phyloP scores from a whole-genome alignment of 805 yeast species.

The Komagataella kurtzmanii region DNA sequence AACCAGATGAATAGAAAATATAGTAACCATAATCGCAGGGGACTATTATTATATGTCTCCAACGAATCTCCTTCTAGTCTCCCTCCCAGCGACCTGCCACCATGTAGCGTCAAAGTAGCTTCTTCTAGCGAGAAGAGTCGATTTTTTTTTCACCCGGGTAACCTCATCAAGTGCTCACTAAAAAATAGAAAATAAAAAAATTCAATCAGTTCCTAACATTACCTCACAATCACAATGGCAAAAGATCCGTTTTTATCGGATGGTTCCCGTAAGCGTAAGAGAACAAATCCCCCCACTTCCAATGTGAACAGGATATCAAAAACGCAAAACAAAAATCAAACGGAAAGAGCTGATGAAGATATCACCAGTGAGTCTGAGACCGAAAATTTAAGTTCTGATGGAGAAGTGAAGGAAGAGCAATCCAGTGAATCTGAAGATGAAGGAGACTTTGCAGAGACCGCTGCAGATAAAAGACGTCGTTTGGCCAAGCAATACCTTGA shows the following conservation, averaged over 20 bases:
- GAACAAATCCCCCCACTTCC: constrained; percentile 14
- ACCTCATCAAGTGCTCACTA: not conserved
- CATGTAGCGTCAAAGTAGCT: not conserved
- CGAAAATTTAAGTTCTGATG: constrained; percentile 31
- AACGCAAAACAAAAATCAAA: constrained; percentile 9
- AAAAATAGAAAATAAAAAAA: not conserved
- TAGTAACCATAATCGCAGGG: not conserved
- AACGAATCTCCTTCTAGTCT: not conserved
- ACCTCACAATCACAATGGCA: constrained; percentile 21
- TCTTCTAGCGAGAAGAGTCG: not conserved
- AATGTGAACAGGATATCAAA: constrained; percentile 6
- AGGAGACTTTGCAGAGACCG: constrained; percentile 55
- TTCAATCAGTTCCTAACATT: not conserved
- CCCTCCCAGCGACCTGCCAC: not conserved
- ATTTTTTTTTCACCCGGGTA: not conserved
- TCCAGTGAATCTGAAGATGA: constrained; percentile 48
- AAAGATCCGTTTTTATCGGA: constrained; percentile 53
- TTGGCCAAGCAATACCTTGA: constrained; percentile 87
- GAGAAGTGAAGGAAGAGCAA: constrained; percentile 15
- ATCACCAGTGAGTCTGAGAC: constrained; percentile 36
- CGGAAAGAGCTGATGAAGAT: constrained; percentile 32
- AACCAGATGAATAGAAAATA: not conserved
- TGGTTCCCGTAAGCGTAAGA: constrained; percentile 38
- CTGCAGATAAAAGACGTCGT: constrained; percentile 89
- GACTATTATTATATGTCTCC: not conserved